Base-by-base conservation (phyloP, 2,329 filamentous ascomycete genomes). In the Cladophialophora immunda region DNA sequence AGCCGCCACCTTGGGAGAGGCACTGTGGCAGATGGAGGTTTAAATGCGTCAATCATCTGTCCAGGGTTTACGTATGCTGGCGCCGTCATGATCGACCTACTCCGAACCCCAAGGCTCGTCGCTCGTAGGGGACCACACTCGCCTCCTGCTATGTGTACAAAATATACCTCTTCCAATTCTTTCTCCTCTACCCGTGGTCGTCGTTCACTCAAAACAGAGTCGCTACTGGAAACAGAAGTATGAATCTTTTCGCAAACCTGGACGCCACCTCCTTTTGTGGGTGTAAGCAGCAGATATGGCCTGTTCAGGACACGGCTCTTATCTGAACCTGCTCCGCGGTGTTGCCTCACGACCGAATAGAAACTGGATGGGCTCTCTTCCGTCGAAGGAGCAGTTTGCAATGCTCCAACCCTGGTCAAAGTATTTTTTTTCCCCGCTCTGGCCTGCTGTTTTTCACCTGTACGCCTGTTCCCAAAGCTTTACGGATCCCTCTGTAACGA, bases 201-300 rank as follows among this genome's bases (percentile, higher is more conserved):
- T 50, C 41, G 13, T 47, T n/a, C 41, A 25, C 41, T 47, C 19
- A 22, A 45, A 45, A 19, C 36, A 38, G 13, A 45, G 38, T 22
- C 41, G 41, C 19, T 47, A 15, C 8, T 47, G 41, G 41, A 13
- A 50, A 50, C 19, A 50, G 9, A 50, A 25, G 45, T 50, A 15
- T 50, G 45, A 13, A 13, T 13, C 22, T 50, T 50, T 50, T 8
- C 19, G 7, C 45, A 27, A 50, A 50, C 11, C 45, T 11, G 1
- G 19, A 50, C 45, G 22, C 45, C 45, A 22, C 45, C 45, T 50
- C 45, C 45, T 50, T 50, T 50, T 50, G 45, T 50, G 45, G 8
- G 19, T 50, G 45, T 25, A 15, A 50, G 6, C 45, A 27, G 45
- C 11, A 50, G 45, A 50, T 9, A 50, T 50, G 22, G 4, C 19